Base-by-base conservation (phyloP, 1,284 basidiomycete genomes). In the Agroathelia rolfsii region DNA sequence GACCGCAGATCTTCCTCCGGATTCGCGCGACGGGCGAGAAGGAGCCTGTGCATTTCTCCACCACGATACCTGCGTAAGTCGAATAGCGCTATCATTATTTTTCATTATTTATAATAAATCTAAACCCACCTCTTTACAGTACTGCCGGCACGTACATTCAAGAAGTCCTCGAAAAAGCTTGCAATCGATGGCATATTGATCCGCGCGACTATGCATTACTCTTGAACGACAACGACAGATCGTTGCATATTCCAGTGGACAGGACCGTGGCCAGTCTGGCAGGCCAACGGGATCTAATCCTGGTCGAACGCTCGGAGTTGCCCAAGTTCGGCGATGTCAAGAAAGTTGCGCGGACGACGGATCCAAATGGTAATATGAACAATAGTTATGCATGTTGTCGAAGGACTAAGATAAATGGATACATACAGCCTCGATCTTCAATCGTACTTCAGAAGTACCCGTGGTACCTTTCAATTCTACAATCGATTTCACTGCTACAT, bases 81-180 rank as follows among this genome's bases (percentile, higher is more conserved):
- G 17, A 28, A 16, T 15, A 11, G 25, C 13, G 14, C 22, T 21
- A 6, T 3, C 7, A 15, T 28, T 30, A 25, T 35, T 14, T 19
- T 16, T 15, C 13, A 6, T 23, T 5, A 5, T 22, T 36, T 4
- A 15, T 22, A 26, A 8, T 30, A 29, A 13, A n/a, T 34, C 38
- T 17, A 12, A 6, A 23, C 14, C 24, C 35, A 30, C 28, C 13
- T 29, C 20, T 28, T 35, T 28, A 13, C 41, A 92, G 87, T 2
- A 82, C 88, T 3, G 73, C 83, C 10, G 90, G 88, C n/a, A 95
- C 89, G 81, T 98, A 96, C 56, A 82, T 97, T 69, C 86, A 90
- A 36, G 93, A 99, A 55, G 86, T 93, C 1, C 72, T 97, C 23
- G 93, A 96, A 45, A 64, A 76, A 14, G 75, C 93, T 2, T 89